Base-by-base conservation (phyloP, 2,329 filamentous ascomycete species). In the Ilyonectria destructans region DNA sequence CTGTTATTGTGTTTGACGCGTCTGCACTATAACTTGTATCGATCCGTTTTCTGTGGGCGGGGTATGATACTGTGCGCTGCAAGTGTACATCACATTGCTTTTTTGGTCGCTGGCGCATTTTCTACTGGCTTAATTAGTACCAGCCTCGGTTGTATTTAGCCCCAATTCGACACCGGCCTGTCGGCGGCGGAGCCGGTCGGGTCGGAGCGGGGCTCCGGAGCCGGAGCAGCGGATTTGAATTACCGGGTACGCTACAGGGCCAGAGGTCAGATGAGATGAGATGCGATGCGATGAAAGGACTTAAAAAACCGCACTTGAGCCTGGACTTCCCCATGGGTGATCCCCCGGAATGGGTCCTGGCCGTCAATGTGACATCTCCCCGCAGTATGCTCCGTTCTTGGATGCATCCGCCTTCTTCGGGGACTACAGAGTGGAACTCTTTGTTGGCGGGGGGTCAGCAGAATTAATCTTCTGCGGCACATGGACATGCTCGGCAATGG, bases 141-240 rank as follows among this genome's bases (percentile, higher is more conserved):
- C 9, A 13, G 15, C 7, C 17, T 17, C 21, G 40, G 40, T 40
- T 6, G 56, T 60, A 65, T 65, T 65, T 65, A 65, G 62, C 33
- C 57, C 51, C 2, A 35, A 45, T 57, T 61, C 19, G 37, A 19
- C 21, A 37, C 48, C 15, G 56, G 55, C 23, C 21, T 9, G 7
- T 54, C 56, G 62, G 62, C 26, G 55, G 17, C n/a, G 40, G 40
- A n/a, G 15, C 17, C 40, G 40, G 7, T n/a, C 17, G 40, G 17
- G 15, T 55, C 62, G 58, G 63, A 17, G 63, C 58, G 26, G 23
- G 43, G 54, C 62, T 37, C 49, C 21, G 31, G 23, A 52, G 10
- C 45, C 31, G 51, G 35, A 35, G 63, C 35, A 37, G 58, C 63
- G 37, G 51, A 13, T 52, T 54, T 10, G 15, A 26, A 23, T 45